Evolutionary conservation across 352 stramenopile genomes (phyloP).

Genomic region (Phytophthora megakarya): DNA sequence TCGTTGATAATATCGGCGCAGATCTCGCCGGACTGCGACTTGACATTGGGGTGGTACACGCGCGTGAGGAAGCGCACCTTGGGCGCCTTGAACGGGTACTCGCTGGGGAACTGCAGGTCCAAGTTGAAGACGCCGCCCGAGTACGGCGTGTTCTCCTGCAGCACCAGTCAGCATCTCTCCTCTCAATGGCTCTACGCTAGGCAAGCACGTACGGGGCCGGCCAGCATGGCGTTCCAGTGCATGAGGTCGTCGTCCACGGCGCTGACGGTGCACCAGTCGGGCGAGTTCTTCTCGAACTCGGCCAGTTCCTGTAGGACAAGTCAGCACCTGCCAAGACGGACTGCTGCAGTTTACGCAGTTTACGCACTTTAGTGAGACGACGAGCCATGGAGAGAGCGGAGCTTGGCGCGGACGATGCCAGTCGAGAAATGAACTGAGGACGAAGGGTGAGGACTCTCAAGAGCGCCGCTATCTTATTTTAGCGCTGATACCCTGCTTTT

Average conservation of each 20-base stretch:
- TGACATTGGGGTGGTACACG: constrained; percentile 98
- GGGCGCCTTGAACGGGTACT: constrained; percentile 97
- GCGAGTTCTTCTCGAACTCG: constrained; percentile 90
- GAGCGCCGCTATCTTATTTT: constrained; percentile 11
- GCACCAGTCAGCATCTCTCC: constrained; percentile 1
- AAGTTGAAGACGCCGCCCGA: constrained; percentile 93
- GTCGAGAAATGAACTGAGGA: constrained; percentile 37
- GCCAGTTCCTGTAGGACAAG: constrained; percentile 64
- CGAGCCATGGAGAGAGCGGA: constrained; percentile 58
- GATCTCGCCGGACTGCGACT: constrained; percentile 95
- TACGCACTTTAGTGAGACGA: constrained; percentile 80
- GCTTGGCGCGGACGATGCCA: constrained; percentile 20
- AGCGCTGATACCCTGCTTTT: constrained; percentile 10
- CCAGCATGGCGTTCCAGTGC: constrained; percentile 92
- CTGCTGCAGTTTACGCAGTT: background rate
- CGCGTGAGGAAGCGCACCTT: constrained; percentile 94
- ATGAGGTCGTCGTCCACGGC: constrained; percentile 88
- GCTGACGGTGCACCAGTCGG: constrained; percentile 89
- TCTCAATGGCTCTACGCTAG: background rate
- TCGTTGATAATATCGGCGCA: constrained; percentile 95
- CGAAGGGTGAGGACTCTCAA: background rate
- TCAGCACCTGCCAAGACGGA: background rate
- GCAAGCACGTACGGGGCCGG: constrained; percentile 75
- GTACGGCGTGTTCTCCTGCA: constrained; percentile 87
- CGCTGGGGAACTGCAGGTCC: constrained; percentile 94